Evolutionary conservation across 108 stramenopile species (phyloP).

Genomic region (Skeletonema tropicum): DNA sequence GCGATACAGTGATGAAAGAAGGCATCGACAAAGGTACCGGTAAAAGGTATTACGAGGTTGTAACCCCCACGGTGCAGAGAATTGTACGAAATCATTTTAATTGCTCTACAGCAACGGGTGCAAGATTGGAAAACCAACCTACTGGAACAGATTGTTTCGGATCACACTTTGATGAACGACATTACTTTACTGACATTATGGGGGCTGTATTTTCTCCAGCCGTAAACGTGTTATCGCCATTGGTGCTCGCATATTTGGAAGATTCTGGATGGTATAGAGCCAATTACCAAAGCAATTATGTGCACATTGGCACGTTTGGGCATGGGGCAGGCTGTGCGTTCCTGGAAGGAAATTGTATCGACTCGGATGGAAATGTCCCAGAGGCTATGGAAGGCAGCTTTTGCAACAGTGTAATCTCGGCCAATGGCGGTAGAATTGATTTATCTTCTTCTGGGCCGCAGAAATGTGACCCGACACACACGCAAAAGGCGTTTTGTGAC

Average conservation of each 20-base stretch:
- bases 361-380: slow-evolving; percentile 54
- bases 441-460: slow-evolving; percentile 22
- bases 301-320: slow-evolving; percentile 47
- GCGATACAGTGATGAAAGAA: slow-evolving; percentile 34
- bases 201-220: slow-evolving; percentile 62
- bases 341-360: slow-evolving; percentile 53
- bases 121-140: slow-evolving; percentile 56
- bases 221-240: slow-evolving; percentile 46
- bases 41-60: slow-evolving; percentile 45
- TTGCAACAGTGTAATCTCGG: slow-evolving; percentile 54
- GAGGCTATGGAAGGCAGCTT: slow-evolving; percentile 60
- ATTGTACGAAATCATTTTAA: slow-evolving; percentile 63
- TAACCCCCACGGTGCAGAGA: slow-evolving; percentile 53
- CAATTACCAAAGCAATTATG: slow-evolving; percentile 49
- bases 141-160: slow-evolving; percentile 57
- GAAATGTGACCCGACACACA: slow-evolving; percentile 52
- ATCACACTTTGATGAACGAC: slow-evolving; percentile 53
- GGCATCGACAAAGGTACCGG: slow-evolving; percentile 36
- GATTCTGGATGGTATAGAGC: slow-evolving; percentile 67
- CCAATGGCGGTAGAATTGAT: slow-evolving; percentile 20
- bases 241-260: slow-evolving; percentile 60
- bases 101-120: slow-evolving; percentile 45
- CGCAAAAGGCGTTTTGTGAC: slow-evolving; percentile 49
- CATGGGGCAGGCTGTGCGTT: slow-evolving; percentile 62
- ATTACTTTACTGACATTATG: slow-evolving; percentile 59